Conservation (phyloP, 1,284 basidiomycete species). For the Pulveroboletus sp. region DNA sequence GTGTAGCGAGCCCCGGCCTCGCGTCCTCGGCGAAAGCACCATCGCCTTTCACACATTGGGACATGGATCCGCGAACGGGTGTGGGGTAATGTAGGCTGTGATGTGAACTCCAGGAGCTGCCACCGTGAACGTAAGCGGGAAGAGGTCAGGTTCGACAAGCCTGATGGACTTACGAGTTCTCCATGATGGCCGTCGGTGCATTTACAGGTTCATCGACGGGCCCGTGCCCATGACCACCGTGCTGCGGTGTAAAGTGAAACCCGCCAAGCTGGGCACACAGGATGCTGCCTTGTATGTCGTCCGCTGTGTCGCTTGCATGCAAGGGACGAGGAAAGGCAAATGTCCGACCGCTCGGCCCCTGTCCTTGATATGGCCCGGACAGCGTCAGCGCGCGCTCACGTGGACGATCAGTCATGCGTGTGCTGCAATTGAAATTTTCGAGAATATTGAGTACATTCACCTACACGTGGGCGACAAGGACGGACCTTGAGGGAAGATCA, state of each 20-base stretch:
- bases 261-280: constrained; percentile 26
- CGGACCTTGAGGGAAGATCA: constrained; percentile 39
- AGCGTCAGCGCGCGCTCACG: constrained; percentile 23
- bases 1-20: constrained; percentile 23
- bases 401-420: constrained; percentile 24
- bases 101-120: constrained; percentile 30
- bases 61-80: constrained; percentile 24
- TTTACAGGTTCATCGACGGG: constrained; percentile 26
- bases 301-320: constrained; percentile 19
- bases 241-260: constrained; percentile 30
- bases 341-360: constrained; percentile 16
- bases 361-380: constrained; percentile 26
- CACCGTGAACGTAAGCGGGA: constrained; percentile 29
- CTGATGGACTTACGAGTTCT: constrained; percentile 28
- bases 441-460: constrained; percentile 11
- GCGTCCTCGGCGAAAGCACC: constrained; percentile 29
- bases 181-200: constrained; percentile 30
- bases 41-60: constrained; percentile 16
- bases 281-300: constrained; percentile 28
- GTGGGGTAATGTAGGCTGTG: constrained; percentile 30
- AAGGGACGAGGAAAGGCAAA: constrained; percentile 14
- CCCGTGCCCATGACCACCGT: constrained; percentile 14
- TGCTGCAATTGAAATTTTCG: constrained; percentile 27
- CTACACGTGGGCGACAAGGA: constrained; percentile 33
- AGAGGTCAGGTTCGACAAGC: constrained; percentile 5